Base-by-base conservation (phyloP, 306 rosid genomes). In the Fragaria vesca region DNA sequence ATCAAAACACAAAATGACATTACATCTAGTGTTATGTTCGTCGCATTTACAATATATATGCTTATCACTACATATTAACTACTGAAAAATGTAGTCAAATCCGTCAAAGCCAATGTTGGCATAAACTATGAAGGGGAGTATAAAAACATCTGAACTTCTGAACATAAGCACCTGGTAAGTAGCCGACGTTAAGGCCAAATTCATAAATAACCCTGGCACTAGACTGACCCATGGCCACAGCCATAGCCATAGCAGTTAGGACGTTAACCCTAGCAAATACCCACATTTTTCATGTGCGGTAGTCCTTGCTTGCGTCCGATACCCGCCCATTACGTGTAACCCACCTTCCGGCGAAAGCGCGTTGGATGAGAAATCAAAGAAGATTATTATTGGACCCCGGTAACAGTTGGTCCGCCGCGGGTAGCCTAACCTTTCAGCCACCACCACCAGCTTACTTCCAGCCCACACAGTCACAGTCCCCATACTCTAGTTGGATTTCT, bases 331-430 rank as follows among this genome's bases (percentile, higher is more conserved):
- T 18, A 60, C 15, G 66, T 60, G 66, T 28, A 45, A 17, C 21
- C 43, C 21, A 63, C 45, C 43, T 63, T 63, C 57, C 68, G 67
- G 42, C 9, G 16, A 73, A n/a, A 38, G 67, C 54, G 77, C 77
- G 77, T 57, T 38, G 13, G 0, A 4, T 6, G 38, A 4, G 45
- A 16, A 73, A 55, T 54, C 13, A 2, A 4, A 15, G 40, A 5
- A 6, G 13, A 0, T n/a, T 21, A 24, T 70, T 46, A 70, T 11
- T 28, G 4, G 16, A 6, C 50, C 20, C 50, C 20, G 50, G 30
- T 72, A 20, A 12, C 10, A 20, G 76, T 55, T 73, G 51, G 76
- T 38, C 66, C 38, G 57, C 3, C 60, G 52, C 7, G 8, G 21
- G 50, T 72, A 5, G 34, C n/a, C 26, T 4, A 17, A 48, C 45